Evolutionary conservation across 2,329 filamentous ascomycete species (phyloP), one percentile per base, ranked within the genome.

Genomic region (Fusarium sp.): DNA sequence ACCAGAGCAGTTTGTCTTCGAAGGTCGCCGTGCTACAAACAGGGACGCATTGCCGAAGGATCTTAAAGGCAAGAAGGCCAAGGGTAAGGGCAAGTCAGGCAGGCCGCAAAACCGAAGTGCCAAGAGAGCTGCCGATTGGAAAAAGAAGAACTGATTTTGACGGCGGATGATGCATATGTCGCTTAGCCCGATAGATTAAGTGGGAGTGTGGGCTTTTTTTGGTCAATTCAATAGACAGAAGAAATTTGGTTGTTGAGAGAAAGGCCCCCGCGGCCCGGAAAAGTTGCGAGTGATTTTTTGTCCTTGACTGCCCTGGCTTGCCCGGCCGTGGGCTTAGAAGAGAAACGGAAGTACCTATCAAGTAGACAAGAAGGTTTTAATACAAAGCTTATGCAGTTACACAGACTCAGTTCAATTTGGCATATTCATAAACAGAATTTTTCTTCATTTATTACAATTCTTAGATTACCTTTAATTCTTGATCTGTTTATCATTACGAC

Each of bases 1-100:
- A 2, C 89, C 90, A 0, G 90, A 94, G 77, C 82, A 84, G 17
- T 87, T 94, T 65, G 86, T 94, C n/a, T 94, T 95, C 72, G 93
- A 96, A 77, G 93, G 93, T 1, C 89, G 90, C 66, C 85, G 93
- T 53, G 92, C 92, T 11, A 92, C 86, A 54, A 81, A 85, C 30
- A 90, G 84, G 57, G 87, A 90, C 62, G 89, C 86, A 6, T 89
- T 83, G 72, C 87, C 87, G 39, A 90, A 81, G 77, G 87, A 88
- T 71, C 76, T 87, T 63, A 89, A 85, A 76, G 84, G 85, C 12
- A 87, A 87, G 67, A 86, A 86, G 71, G 77, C 76, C 66, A 87
- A 85, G 73, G 77, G 76, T 65, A 87, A 85, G 72, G 80, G 79
- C 17, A 77, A 75, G 67, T 67, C 62, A 58, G 78, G 63, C 69